Percentiles rank a stretch among this genome's conserved stretches.
Conservation (phyloP, 768 basidiomycete genomes). For the Pleurotus tuber-regium region DNA sequence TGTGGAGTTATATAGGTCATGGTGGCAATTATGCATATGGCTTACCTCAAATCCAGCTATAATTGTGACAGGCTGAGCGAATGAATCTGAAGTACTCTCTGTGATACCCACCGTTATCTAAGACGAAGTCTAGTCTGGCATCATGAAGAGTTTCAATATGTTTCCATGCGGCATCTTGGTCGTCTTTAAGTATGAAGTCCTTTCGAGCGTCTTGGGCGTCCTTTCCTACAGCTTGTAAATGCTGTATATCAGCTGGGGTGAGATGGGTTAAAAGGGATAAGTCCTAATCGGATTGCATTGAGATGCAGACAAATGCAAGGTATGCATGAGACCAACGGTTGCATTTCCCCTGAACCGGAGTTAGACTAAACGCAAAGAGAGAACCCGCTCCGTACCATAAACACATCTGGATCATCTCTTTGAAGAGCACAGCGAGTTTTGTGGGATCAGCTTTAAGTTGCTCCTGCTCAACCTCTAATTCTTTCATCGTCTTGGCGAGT, state of each 20-base stretch:
- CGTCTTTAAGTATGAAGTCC: conserved; percentile 81
- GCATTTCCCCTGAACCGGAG: conserved; percentile 78
- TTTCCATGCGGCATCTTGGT: conserved; percentile 74
- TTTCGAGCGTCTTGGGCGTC: conserved; percentile 78
- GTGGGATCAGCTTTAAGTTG: conserved; percentile 42
- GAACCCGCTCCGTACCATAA: conserved; percentile 52
- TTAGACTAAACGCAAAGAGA: background rate
- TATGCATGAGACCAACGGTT: conserved; percentile 50
- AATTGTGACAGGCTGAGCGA: background rate
- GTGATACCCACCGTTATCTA: conserved; percentile 94
- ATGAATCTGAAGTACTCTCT: too few species aligned
- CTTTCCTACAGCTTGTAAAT: conserved; percentile 78
- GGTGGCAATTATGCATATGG: background rate
- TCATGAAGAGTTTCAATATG: conserved; percentile 56
- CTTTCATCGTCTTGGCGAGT: conserved; percentile 70
- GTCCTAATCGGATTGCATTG: conserved; percentile 50
- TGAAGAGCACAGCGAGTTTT: conserved; percentile 65
- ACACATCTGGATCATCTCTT: conserved; percentile 88
- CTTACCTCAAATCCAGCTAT: conserved; percentile 88
- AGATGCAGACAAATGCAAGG: background rate
- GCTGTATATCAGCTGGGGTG: conserved; percentile 76
- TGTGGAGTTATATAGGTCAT: background rate
- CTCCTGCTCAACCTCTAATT: conserved; percentile 52
- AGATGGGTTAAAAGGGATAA: conserved; percentile 87
- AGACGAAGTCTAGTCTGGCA: conserved; percentile 75